Percentiles rank a stretch among this genome's conserved stretches.
phyloP scores from a whole-genome alignment of 306 rosid species.

The Vigna nakashimae region DNA sequence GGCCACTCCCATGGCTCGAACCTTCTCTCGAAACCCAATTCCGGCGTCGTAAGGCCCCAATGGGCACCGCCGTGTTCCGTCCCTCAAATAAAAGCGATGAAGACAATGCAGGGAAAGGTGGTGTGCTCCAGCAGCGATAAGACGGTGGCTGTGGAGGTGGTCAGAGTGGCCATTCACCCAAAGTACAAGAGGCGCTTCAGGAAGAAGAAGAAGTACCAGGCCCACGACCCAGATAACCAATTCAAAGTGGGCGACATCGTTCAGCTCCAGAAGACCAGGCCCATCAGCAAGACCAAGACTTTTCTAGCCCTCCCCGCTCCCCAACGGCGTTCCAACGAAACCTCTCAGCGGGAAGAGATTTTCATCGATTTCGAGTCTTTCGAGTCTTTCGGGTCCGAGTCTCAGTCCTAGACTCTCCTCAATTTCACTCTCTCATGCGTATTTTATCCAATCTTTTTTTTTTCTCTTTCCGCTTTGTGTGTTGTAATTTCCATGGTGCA shows the following conservation, averaged over 20 bases:
- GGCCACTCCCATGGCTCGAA: conserved; percentile 66
- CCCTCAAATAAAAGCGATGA: conserved; percentile 59
- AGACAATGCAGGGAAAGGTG: conserved; percentile 76
- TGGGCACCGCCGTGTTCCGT: not conserved
- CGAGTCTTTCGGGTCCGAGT: conserved; percentile 69
- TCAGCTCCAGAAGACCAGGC: conserved; percentile 73
- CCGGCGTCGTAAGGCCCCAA: not conserved
- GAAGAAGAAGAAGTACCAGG: conserved; percentile 98
- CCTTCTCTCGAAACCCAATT: conserved; percentile 61
- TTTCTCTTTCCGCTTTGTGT: conserved; percentile 6
- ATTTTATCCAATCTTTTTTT: too few species aligned
- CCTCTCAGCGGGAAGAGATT: conserved; percentile 44
- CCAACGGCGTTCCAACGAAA: conserved; percentile 36
- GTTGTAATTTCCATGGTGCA: conserved; percentile 26
- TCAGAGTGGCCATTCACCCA: conserved; percentile 81
- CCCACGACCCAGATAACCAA: conserved; percentile 86
- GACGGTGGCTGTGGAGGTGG: conserved; percentile 89
- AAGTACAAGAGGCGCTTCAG: conserved; percentile 89
- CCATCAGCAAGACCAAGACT: conserved; percentile 92
- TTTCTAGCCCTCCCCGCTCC: conserved; percentile 71
- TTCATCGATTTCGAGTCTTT: conserved; percentile 42
- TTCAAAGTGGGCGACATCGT: conserved; percentile 88
- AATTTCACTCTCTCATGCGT: conserved; percentile 14
- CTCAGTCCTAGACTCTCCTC: not conserved
- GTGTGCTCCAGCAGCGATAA: conserved; percentile 77